These are phyloP conservation scores for Trichoderma afroharzianum DNA, from an alignment of 2,329 filamentous ascomycete genomes.

Conservation along the genomic window DNA sequence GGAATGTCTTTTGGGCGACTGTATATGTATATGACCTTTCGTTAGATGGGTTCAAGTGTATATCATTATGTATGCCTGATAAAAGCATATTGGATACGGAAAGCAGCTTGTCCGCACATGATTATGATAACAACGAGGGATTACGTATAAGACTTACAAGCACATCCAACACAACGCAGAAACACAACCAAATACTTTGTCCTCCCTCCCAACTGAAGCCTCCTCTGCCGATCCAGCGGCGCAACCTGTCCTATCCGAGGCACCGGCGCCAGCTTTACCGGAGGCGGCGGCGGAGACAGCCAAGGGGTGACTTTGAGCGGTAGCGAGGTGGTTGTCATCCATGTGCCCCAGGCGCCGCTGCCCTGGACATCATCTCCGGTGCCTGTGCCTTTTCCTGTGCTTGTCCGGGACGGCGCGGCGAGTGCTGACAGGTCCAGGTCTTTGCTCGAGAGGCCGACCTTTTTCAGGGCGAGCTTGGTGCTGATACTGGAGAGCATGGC, in stretches of 20 bases:
- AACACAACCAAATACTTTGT: slow-evolving; percentile 48
- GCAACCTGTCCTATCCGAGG: slow-evolving; percentile 47
- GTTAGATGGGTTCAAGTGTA: not conserved
- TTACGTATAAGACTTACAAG: slow-evolving; percentile 22
- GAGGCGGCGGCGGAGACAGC: slow-evolving; percentile 49
- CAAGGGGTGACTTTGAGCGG: slow-evolving; percentile 52
- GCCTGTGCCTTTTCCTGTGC: not conserved
- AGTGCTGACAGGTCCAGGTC: slow-evolving; percentile 40
- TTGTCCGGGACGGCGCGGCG: slow-evolving; percentile 25
- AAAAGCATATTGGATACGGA: not conserved
- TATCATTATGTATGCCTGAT: not conserved
- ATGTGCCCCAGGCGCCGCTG: slow-evolving; percentile 38
- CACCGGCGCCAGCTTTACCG: slow-evolving; percentile 43
- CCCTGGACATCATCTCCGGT: not conserved
- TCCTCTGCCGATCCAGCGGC: slow-evolving; percentile 44
- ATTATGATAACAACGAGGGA: not conserved
- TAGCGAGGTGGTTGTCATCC: slow-evolving; percentile 40
- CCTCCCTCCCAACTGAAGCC: slow-evolving; percentile 42
- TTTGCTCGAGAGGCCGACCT: slow-evolving; percentile 52
- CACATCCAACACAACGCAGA: slow-evolving; percentile 53
- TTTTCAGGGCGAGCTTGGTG: slow-evolving; percentile 57
- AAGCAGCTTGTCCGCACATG: not conserved
- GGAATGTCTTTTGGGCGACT: slow-evolving; percentile 57
- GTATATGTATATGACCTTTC: not conserved
- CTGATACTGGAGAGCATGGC: slow-evolving; percentile 54